Conservation (phyloP, 352 stramenopile genomes). For the Globisporangium canariense region DNA sequence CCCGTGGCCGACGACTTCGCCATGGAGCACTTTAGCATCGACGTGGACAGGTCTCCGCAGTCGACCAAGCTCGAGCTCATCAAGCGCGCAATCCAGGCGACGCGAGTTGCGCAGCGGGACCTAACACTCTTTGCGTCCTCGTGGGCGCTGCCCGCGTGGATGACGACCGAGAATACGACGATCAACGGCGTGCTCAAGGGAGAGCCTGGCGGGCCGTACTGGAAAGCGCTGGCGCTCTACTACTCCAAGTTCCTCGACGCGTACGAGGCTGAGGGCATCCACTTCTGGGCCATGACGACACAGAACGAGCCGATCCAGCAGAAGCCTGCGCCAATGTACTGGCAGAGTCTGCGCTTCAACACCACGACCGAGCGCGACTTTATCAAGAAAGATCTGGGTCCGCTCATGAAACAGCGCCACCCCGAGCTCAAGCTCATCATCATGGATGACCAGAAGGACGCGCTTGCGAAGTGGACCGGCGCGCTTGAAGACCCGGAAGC, state of each 20-base stretch:
- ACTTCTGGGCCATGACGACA: conserved; percentile 67
- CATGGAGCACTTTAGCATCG: conserved; percentile 67
- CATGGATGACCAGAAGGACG: conserved; percentile 75
- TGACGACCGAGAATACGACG: conserved; percentile 61
- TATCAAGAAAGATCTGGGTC: conserved; percentile 67
- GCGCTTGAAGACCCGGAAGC: conserved; percentile 34
- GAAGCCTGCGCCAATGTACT: conserved; percentile 26
- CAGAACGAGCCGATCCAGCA: conserved; percentile 72
- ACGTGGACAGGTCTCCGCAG: conserved; percentile 47
- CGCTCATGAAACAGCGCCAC: conserved; percentile 50
- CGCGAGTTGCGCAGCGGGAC: conserved; percentile 17
- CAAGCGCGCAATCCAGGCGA: conserved; percentile 26
- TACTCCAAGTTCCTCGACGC: conserved; percentile 79
- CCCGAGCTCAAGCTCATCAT: conserved; percentile 74
- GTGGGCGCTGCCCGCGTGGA: conserved; percentile 77
- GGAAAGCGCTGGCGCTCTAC: conserved; percentile 63
- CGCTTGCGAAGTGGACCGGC: conserved; percentile 32
- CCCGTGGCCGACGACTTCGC: conserved; percentile 29
- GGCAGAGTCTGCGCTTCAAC: conserved; percentile 47
- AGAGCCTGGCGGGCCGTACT: conserved; percentile 35
- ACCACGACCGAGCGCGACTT: conserved; percentile 42
- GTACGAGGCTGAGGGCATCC: conserved; percentile 53
- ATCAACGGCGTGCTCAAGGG: conserved; percentile 47
- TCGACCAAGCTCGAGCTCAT: conserved; percentile 39
- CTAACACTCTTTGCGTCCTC: conserved; percentile 66